Evolutionary conservation across 2,329 filamentous ascomycete genomes (phyloP).

Genomic region (Neophaeococcomyces aloes): DNA sequence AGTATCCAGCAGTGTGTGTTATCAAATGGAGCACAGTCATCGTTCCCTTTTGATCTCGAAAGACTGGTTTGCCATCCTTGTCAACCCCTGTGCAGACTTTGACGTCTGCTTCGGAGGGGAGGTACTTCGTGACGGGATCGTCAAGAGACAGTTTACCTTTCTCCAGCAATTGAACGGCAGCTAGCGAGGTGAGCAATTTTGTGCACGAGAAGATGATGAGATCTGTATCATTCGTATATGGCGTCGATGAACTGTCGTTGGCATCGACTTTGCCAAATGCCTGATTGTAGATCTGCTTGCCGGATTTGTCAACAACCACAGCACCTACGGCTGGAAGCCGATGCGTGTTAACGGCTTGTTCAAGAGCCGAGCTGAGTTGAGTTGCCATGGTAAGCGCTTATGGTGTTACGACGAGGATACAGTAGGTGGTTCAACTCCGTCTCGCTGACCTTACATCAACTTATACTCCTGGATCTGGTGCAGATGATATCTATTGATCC

Average conservation of each 20-base stretch:
- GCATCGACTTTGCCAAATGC: conserved; percentile 14
- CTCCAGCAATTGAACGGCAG: conserved; percentile 17
- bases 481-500: too few species aligned
- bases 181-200: conserved; percentile 16
- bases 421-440: too few species aligned
- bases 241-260: conserved; percentile 8
- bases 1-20: conserved; percentile 16
- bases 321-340: conserved; percentile 15
- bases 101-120: conserved; percentile 13
- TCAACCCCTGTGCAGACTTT: conserved; percentile 11
- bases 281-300: conserved; percentile 14
- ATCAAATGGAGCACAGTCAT: conserved; percentile 16
- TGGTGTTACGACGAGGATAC: neutral
- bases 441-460: too few species aligned
- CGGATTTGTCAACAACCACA: conserved; percentile 14
- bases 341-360: conserved; percentile 16
- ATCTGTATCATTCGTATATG: conserved; percentile 14
- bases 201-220: conserved; percentile 16
- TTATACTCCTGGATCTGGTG: too few species aligned
- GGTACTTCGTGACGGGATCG: conserved; percentile 18
- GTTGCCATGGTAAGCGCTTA: conserved; percentile 10
- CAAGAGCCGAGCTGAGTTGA: conserved; percentile 13
- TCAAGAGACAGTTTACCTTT: conserved; percentile 17
- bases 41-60: conserved; percentile 11
- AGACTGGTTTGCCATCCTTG: conserved; percentile 7